Percentiles rank a stretch among this genome's conserved stretches.
Evolutionary conservation across 306 rosid species (phyloP).

Genomic region (Prunus kanzakura): DNA sequence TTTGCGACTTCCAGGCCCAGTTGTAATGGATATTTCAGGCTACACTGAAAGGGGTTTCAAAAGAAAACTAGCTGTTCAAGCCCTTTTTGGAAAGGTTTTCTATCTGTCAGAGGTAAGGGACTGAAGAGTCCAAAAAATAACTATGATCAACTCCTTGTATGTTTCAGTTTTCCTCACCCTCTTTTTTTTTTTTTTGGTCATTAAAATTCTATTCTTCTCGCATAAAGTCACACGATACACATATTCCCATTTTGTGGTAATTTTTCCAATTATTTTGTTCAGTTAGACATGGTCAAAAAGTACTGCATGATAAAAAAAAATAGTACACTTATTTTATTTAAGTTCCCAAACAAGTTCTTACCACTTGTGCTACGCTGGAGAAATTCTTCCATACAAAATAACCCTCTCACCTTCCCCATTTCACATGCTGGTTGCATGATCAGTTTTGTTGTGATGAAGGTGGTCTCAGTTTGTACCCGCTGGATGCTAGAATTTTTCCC

Average conservation of each 20-base stretch:
- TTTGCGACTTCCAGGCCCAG: constrained; percentile 67
- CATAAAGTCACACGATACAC: neutral
- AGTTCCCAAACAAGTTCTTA: neutral
- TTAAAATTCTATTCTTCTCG: neutral
- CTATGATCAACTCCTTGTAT: constrained; percentile 2
- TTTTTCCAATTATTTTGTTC: neutral
- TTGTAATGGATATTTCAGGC: constrained; percentile 79
- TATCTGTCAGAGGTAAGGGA: constrained; percentile 82
- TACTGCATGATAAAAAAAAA: neutral
- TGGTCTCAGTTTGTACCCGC: neutral
- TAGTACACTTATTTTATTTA: neutral
- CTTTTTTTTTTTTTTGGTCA: neutral
- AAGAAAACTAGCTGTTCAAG: constrained; percentile 90
- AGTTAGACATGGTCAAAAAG: neutral
- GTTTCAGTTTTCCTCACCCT: neutral
- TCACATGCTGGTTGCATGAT: neutral
- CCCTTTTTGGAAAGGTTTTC: constrained; percentile 89
- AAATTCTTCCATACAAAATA: neutral
- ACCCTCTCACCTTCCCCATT: neutral
- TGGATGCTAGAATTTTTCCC: neutral
- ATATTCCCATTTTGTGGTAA: neutral
- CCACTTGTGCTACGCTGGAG: neutral
- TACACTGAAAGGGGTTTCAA: constrained; percentile 94
- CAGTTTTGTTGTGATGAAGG: neutral
- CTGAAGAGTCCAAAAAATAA: constrained; percentile 10